Conservation (phyloP, 768 basidiomycete genomes). For the Saitozyma podzolica region DNA sequence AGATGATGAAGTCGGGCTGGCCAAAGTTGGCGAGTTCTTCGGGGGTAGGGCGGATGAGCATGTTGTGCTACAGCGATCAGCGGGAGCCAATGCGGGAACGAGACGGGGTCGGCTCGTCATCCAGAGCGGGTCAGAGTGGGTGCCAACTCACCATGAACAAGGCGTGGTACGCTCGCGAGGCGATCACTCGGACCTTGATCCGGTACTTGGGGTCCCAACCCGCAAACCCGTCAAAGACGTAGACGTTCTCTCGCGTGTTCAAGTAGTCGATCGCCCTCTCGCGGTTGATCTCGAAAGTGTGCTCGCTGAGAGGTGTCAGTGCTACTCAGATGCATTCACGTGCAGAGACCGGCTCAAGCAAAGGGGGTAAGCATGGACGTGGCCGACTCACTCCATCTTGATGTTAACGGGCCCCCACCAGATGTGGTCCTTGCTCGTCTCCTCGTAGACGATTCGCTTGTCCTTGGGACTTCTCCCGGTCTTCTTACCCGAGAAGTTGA, state of each 20-base stretch:
- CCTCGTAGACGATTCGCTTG: constrained; percentile 99
- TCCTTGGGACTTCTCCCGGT: constrained; percentile 97
- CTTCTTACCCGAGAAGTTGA: constrained; percentile 99
- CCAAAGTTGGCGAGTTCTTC: constrained; percentile 92
- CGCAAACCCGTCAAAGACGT: constrained; percentile 93
- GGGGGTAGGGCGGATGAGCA: constrained; percentile 96
- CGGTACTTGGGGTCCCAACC: constrained; percentile 99
- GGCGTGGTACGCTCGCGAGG: constrained; percentile 96
- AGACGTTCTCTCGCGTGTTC: constrained; percentile 97
- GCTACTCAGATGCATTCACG: not conserved
- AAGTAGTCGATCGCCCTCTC: constrained; percentile 99
- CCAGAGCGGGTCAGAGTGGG: constrained; percentile 1
- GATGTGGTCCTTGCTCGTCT: constrained; percentile 91
- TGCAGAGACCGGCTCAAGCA: not conserved
- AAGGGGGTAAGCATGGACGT: not conserved
- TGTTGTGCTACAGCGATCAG: constrained; percentile 72
- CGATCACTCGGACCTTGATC: constrained; percentile 99
- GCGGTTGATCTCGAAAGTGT: constrained; percentile 99
- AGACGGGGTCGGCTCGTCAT: not conserved
- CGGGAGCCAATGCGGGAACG: not conserved
- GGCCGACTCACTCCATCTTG: constrained; percentile 72
- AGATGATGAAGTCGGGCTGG: constrained; percentile 98
- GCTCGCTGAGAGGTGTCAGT: constrained; percentile 55
- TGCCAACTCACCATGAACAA: constrained; percentile 82
- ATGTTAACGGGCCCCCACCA: constrained; percentile 99